phyloP scores from a whole-genome alignment of 768 basidiomycete genomes.

The Tricholoma sp. region DNA sequence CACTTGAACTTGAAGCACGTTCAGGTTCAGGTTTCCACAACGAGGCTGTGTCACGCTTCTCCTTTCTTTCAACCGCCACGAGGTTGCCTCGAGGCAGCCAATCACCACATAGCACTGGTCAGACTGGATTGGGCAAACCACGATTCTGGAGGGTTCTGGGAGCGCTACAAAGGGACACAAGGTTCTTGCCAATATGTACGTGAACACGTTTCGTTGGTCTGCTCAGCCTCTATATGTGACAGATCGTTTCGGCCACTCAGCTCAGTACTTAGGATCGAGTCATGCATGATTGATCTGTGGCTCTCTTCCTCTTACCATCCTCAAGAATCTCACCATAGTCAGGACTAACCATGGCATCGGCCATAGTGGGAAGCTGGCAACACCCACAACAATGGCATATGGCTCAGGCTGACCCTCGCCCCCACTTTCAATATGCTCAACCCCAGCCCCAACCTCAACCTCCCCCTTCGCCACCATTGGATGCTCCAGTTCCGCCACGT shows the following conservation, averaged over 20 bases:
- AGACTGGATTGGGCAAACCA: neutral
- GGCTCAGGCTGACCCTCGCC: neutral
- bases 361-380: neutral
- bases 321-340: neutral
- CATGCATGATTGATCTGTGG: neutral
- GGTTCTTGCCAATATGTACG: neutral
- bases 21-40: neutral
- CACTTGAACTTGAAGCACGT: too few species aligned
- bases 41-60: neutral
- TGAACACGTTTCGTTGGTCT: neutral
- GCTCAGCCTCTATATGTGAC: neutral
- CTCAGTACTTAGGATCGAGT: neutral
- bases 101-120: neutral
- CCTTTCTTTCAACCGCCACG: neutral
- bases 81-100: neutral
- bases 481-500: conserved; percentile 18
- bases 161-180: neutral
- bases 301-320: neutral
- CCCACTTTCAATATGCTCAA: conserved; percentile 2
- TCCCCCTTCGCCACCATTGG: neutral
- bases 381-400: conserved; percentile 1
- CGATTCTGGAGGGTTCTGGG: neutral
- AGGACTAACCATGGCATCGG: neutral
- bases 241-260: neutral
- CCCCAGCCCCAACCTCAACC: conserved; percentile 1